Evolutionary conservation across 305 asterid species (phyloP), one percentile per base, ranked within the genome.

Genomic region (Fraxinus baroniana): DNA sequence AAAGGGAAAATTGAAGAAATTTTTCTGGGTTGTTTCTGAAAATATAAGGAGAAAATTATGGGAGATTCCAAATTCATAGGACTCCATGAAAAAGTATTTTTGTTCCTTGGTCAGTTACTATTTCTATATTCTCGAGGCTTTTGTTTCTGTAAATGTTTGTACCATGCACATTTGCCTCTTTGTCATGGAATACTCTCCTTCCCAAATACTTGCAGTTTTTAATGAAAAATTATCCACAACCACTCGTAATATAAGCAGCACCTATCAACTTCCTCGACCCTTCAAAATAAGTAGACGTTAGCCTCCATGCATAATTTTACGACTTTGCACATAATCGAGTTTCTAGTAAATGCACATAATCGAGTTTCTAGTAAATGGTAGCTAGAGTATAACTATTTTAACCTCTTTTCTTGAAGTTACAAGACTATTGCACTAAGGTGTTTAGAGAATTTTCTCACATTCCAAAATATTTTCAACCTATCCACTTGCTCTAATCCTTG

Each of bases 11-110:
- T n/a, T 7, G 77, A 62, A n/a, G 77, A 78, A 52, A 1, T 2
- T 28, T 76, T 74, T 37, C 15, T 36, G 57, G 52, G 28, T 60
- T 6, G 70, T 18, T 60, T 60, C 70, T 60, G 70, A 62, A 62
- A 62, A 22, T 62, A 62, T 62, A 62, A 62, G 33, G 74, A 39
- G 44, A 17, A 12, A 44, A 41, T 76, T 13, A 24, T 22, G 22
- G 79, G 79, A 62, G 75, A 62, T 85, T 78, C 88, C 85, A 32
- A 22, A 76, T 77, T 82, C 82, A 52, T 80, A 70, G 88, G 88
- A 79, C 39, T 41, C 41, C 77, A 17, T 44, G 83, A 32, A 60
- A 20, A 72, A 57, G 30, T 6, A 2, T 66, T 39, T 44, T 5
- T 46, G n/a, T 81, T 80, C 77, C 44, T 76, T 36, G 77, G 44